Evolutionary conservation across 1,139 yeast genomes (phyloP), one percentile per base, ranked within the genome.

Genomic region (Geotrichum bryndzae): DNA sequence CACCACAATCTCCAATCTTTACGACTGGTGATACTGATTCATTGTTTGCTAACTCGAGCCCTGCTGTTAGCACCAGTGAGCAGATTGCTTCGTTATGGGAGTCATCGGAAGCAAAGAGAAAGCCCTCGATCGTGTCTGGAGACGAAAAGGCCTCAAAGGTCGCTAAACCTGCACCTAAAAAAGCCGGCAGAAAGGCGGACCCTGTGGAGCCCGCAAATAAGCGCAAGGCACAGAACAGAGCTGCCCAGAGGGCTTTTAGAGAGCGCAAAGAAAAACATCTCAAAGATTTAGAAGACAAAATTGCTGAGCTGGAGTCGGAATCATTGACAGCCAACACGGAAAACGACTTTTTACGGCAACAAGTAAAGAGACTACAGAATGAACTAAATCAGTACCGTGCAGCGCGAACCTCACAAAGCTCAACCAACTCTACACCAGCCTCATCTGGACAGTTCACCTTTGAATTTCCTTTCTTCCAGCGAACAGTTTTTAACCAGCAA

Each of bases 241-340:
- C 97, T 7, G 99, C 98, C 27, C 99, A 94, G 75, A 80, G 98
- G 62, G 98, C 98, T 10, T 94, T 91, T 74, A 80, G 98, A 65
- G 98, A 94, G 75, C 83, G 99, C 66, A 92, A 92, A 74, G 98
- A 94, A 73, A 81, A 81, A 61, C 90, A 88, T 71, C 83, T 94
- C 86, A 83, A 85, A 71, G 97, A 91, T 65, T 80, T 94, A 65
- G 97, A 92, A 72, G 86, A 85, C 61, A 86, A 88, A 68, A 96
- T 92, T 23, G 75, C 79, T 62, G 75, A 77, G 64, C 80, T 92
- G 66, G 97, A 92, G 74, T 82, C 82, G 66, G 88, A 86, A 68
- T 87, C 86, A 66, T 78, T 84, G 62, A 80, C 80, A 69, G 82
- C 88, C 63, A 79, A 79, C 66, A 80, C 88, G 25, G 96, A 91